Evolutionary conservation across 2,329 filamentous ascomycete genomes (phyloP), one percentile per base, ranked within the genome.

Genomic region (Penicillium sclerotiorum): DNA sequence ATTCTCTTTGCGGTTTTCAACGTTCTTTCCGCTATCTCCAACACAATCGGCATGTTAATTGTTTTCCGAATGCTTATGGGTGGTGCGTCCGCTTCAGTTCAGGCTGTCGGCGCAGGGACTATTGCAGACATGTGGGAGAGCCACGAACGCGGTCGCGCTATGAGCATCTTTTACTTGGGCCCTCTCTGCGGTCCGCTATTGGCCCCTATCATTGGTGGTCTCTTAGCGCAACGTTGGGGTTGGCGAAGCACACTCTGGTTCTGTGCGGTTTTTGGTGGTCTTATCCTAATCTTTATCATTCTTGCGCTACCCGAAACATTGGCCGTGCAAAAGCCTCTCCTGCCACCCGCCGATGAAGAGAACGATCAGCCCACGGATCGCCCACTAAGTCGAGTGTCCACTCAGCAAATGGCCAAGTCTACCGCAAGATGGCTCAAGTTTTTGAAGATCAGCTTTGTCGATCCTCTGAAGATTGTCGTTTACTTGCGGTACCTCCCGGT

Each of bases 181-280:
- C 89, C 90, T 0, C 71, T 94, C 8, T 80, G 85, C 41, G 89
- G 89, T 0, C 90, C 90, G 0, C 71, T 94, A 12, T 68, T 93
- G 5, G 84, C 87, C 0, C 90, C 90, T 2, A 87, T 94, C 45
- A 77, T 94, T 25, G 90, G 89, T 45, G 90, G 89, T 36, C 82
- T 80, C 1, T 71, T 95, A n/a, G 79, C 86, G 1, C 73, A 89
- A 58, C 76, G 70, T 5, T 85, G 87, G 63, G 83, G 85, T 1
- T 94, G 90, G 90, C 78, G 87, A 59, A 84, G 84, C 32, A 89
- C 88, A 1, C 83, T 90, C 75, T 94, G 88, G 86, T 90, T 90
- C 58, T 78, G 90, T 32, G 79, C 82, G 18, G 84, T 85, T 17
- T 93, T 87, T 62, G 89, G 88, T 28, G 82, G 68, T 2, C 44